A percentile compares a stretch with the other conserved stretches of the same genome.
phyloP scores from a whole-genome alignment of 306 rosid species.

The Bauhinia variegata region DNA sequence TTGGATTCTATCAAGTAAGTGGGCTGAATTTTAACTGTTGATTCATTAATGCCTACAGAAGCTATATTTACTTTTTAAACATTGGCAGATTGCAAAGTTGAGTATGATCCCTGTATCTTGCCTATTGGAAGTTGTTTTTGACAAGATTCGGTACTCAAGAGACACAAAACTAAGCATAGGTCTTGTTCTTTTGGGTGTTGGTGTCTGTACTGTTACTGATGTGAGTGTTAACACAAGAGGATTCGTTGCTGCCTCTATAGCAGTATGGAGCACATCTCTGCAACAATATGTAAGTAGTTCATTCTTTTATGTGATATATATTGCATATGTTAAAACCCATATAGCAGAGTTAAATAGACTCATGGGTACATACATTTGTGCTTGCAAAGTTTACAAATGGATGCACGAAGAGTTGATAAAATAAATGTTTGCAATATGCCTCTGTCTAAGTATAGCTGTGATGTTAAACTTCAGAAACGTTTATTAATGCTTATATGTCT shows the following conservation, averaged over 20 bases:
- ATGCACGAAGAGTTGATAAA: no score
- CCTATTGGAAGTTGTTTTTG: constrained; percentile 76
- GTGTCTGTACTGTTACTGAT: constrained; percentile 85
- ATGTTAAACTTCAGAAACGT: neutral
- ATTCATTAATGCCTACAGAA: constrained; percentile 26
- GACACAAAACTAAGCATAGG: constrained; percentile 83
- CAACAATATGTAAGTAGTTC: constrained; percentile 78
- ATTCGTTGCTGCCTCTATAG: constrained; percentile 74
- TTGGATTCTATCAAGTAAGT: constrained; percentile 91
- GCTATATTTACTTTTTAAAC: constrained; percentile 34
- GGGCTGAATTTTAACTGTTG: constrained; percentile 26
- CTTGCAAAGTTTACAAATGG: constrained; percentile 10
- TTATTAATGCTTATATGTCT: constrained; percentile 3
- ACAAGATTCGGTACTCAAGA: constrained; percentile 82
- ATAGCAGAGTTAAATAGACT: neutral
- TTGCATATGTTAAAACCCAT: constrained; percentile 28
- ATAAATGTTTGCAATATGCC: neutral
- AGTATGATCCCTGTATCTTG: constrained; percentile 93
- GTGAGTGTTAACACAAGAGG: constrained; percentile 81
- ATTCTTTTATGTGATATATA: neutral
- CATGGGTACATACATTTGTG: neutral
- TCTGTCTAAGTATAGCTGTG: neutral
- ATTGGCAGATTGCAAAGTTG: constrained; percentile 80
- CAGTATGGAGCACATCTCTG: constrained; percentile 87
- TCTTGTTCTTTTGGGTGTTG: constrained; percentile 75